phyloP scores from a whole-genome alignment of 2,329 filamentous ascomycete species.

The Aspergillus vadensis region DNA sequence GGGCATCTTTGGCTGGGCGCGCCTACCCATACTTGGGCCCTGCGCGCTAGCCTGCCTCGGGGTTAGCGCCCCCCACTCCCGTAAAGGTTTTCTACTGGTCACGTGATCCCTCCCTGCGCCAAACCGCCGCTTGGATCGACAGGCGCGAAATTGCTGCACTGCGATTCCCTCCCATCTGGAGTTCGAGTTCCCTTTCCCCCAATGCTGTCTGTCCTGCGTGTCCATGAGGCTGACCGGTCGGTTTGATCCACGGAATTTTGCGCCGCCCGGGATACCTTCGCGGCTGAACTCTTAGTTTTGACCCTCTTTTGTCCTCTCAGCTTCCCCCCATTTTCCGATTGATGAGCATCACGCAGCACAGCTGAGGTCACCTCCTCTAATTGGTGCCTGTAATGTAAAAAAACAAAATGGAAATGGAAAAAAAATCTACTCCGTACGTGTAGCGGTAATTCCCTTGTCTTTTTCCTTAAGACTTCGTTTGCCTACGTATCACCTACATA shows the following conservation, averaged over 20 bases:
- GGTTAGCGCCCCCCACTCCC: constrained; percentile 30
- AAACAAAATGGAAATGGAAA: too few species aligned
- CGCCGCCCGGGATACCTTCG: neutral
- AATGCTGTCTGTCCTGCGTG: neutral
- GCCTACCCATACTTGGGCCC: constrained; percentile 44
- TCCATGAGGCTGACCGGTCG: neutral
- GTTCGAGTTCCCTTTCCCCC: neutral
- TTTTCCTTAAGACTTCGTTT: too few species aligned
- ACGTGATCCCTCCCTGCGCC: constrained; percentile 26
- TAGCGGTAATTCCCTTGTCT: too few species aligned
- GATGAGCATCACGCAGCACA: too few species aligned
- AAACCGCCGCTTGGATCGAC: constrained; percentile 11
- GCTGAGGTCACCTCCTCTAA: too few species aligned
- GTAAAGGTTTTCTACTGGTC: constrained; percentile 32
- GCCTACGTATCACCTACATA: neutral
- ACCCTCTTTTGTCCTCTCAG: too few species aligned
- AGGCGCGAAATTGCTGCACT: constrained; percentile 15
- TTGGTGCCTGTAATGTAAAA: too few species aligned
- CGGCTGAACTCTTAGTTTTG: neutral
- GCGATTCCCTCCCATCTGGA: neutral
- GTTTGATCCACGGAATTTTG: neutral
- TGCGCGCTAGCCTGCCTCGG: constrained; percentile 31
- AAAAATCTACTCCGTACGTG: too few species aligned
- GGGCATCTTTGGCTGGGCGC: constrained; percentile 41
- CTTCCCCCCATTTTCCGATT: too few species aligned